Percentiles rank a stretch among this genome's conserved stretches.
These are phyloP conservation scores for Aspergillus ibericus DNA, from an alignment of 2,329 filamentous ascomycete genomes.

Conservation along the genomic window DNA sequence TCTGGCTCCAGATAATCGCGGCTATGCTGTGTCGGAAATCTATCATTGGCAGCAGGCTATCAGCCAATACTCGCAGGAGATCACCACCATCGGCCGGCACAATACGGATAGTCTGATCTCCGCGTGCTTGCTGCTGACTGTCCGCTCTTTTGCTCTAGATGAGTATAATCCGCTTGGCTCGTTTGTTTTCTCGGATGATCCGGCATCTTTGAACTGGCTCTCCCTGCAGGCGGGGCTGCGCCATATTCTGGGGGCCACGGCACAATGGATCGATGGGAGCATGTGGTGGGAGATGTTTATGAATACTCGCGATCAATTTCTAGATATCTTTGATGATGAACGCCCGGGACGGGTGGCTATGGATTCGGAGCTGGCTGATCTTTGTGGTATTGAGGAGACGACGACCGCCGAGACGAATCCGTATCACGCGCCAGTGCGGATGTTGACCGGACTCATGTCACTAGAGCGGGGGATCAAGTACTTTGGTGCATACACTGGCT, in stretches of 20 bases:
- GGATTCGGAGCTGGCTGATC: constrained; percentile 32
- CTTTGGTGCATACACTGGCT: constrained; percentile 29
- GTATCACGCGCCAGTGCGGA: constrained; percentile 38
- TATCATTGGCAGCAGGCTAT: constrained; percentile 43
- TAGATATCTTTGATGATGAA: constrained; percentile 29
- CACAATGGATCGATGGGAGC: constrained; percentile 29
- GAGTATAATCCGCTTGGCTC: constrained; percentile 34
- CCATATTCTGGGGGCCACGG: constrained; percentile 29
- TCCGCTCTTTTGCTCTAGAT: constrained; percentile 35
- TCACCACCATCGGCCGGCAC: constrained; percentile 25
- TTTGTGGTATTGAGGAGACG: constrained; percentile 35
- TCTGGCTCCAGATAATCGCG: constrained; percentile 24
- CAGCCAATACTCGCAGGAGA: constrained; percentile 34
- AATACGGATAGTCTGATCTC: constrained; percentile 44
- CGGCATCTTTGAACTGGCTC: constrained; percentile 38
- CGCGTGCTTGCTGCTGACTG: constrained; percentile 38
- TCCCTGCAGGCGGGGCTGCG: constrained; percentile 36
- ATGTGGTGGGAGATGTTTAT: constrained; percentile 38
- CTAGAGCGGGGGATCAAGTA: constrained; percentile 25
- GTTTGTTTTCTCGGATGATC: constrained; percentile 37
- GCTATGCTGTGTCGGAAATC: constrained; percentile 31
- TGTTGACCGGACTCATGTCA: constrained; percentile 34
- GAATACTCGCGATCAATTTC: constrained; percentile 21
- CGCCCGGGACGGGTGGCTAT: constrained; percentile 30
- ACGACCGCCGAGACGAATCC: constrained; percentile 34